A percentile compares a stretch with the other conserved stretches of the same genome.
These are phyloP conservation scores for Yarrowia deformans DNA, from an alignment of 805 yeast species.

Conservation along the genomic window DNA sequence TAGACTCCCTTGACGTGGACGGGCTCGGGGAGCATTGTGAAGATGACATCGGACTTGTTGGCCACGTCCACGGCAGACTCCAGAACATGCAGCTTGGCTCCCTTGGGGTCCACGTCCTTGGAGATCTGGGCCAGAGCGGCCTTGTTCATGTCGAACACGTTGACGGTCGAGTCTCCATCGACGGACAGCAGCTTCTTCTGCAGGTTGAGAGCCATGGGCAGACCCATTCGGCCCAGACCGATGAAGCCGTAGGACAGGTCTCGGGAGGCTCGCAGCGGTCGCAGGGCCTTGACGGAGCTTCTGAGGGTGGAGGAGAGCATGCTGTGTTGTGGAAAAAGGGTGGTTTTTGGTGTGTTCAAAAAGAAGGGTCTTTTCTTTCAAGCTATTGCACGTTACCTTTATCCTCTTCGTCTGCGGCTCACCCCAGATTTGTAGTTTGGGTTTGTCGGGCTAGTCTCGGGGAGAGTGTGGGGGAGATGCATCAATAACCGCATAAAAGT, in stretches of 20 bases:
- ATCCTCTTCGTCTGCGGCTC: constrained; percentile 21
- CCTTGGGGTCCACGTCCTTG: constrained; percentile 46
- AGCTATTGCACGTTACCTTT: not conserved
- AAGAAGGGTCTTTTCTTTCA: not conserved
- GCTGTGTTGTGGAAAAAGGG: not conserved
- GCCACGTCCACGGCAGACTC: constrained; percentile 45
- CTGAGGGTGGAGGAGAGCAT: constrained; percentile 32
- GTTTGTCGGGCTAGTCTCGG: constrained; percentile 39
- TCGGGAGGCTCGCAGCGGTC: constrained; percentile 12
- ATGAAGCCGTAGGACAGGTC: constrained; percentile 56
- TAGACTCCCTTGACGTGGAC: constrained; percentile 57
- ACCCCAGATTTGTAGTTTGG: constrained; percentile 35
- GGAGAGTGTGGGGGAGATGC: constrained; percentile 31
- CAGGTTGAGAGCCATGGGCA: constrained; percentile 61
- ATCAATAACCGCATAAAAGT: constrained; percentile 27
- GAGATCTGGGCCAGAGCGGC: constrained; percentile 45
- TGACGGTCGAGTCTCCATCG: constrained; percentile 47
- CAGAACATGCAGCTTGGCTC: constrained; percentile 46
- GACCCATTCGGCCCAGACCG: constrained; percentile 67
- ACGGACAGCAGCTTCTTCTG: constrained; percentile 53
- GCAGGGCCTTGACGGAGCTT: constrained; percentile 33
- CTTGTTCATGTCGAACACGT: constrained; percentile 55
- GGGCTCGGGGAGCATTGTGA: constrained; percentile 65
- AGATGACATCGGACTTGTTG: constrained; percentile 48
- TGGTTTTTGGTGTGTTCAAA: too few relatives aligned